phyloP scores from a whole-genome alignment of 1,284 basidiomycete species.

The Heterobasidion parviporum region DNA sequence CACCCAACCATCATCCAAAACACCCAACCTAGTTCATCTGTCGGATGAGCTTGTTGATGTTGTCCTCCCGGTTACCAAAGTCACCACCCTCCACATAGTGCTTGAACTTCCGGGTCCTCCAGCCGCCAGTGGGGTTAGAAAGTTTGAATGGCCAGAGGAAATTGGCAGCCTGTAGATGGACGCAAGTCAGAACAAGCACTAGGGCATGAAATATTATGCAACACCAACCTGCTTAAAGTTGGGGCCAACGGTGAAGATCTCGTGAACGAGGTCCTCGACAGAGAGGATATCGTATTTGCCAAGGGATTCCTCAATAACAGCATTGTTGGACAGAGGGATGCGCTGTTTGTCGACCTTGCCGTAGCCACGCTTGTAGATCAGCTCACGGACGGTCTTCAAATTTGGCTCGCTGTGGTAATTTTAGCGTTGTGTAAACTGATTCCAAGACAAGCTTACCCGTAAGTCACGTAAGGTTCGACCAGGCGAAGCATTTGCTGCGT shows the following conservation, averaged over 20 bases:
- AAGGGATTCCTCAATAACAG: constrained; percentile 87
- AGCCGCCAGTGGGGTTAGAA: constrained; percentile 97
- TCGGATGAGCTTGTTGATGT: constrained; percentile 96
- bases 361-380: constrained; percentile 99
- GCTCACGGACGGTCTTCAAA: constrained; percentile 93
- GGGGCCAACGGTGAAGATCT: constrained; percentile 92
- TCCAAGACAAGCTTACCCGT: constrained; percentile 54
- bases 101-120: constrained; percentile 96
- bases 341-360: constrained; percentile 98
- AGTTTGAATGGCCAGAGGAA: constrained; percentile 99
- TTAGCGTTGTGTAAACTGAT: neutral
- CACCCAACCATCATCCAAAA: constrained; percentile 15
- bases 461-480: constrained; percentile 95
- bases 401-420: constrained; percentile 70
- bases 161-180: constrained; percentile 62
- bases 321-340: constrained; percentile 92
- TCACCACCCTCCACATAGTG: constrained; percentile 93
- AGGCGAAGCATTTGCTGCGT: constrained; percentile 98
- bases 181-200: constrained; percentile 2
- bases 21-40: constrained; percentile 78
- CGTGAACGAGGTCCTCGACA: constrained; percentile 97
- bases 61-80: constrained; percentile 91
- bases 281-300: constrained; percentile 97
- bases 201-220: neutral
- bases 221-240: constrained; percentile 91